Base-by-base conservation (phyloP, 306 rosid genomes). In the Abrus precatorius region DNA sequence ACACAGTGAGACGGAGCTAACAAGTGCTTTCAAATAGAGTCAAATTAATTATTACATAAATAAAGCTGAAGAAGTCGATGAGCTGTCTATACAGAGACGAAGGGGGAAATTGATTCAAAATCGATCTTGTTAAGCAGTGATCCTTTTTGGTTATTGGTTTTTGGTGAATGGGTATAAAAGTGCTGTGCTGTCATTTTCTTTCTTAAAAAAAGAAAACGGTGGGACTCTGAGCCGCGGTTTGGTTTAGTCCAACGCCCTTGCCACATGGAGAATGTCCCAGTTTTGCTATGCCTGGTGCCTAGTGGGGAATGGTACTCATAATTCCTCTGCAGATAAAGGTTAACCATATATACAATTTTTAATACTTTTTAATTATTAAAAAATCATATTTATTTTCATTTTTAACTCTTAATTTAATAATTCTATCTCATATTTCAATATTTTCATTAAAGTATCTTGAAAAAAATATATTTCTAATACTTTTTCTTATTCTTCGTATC, bases 231-330 rank as follows among this genome's bases (percentile, higher is more conserved):
- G 48, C 5, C 69, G 8, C 44, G 14, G 48, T n/a, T 63, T n/a
- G 1, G 48, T 63, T 1, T 34, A 36, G 30, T 30, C 45, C 47
- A 63, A 63, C 12, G 48, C 11, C 6, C 29, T 63, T 63, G 6
- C 47, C 69, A 63, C 69, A 63, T 63, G 69, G 48, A 36, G 47
- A 63, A 36, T 63, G 48, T 63, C 48, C 36, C 34, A 6, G 48
- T 61, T 33, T 10, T 2, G 69, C 1, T 13, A 3, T 64, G 49
- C 8, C 3, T 64, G 32, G 49, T 64, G 32, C 70, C 49, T 3
- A 41, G 13, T 65, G 34, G 52, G 52, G 52, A 41, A 40, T 65
- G 52, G 0, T 65, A 65, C 41, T 65, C 32, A 1, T 36, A 64
- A 64, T 7, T 7, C 48, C 3, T 63, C 5, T 36, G 30, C 49